Base-by-base conservation (phyloP, 306 rosid species). In the Clitoria ternatea region DNA sequence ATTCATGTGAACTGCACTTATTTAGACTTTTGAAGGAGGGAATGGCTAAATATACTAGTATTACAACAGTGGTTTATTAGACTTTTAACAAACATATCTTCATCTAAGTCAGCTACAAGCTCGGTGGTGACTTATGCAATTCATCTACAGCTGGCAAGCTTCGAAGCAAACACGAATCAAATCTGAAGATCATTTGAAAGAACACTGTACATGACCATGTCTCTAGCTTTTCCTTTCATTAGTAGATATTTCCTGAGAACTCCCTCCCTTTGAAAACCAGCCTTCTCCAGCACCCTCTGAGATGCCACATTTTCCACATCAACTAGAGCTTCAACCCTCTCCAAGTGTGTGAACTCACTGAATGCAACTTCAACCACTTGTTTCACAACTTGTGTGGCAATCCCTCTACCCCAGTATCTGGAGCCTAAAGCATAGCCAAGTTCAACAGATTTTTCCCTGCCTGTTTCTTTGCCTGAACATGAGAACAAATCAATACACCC, bases 231-330 rank as follows among this genome's bases (percentile, higher is more conserved):
- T 23, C 91, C 96, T 37, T 81, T 86, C 17, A 76, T 14, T 40
- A 77, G 7, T 2, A 0, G 0, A 55, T 70, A 83, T 42, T 85
- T 91, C 48, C 89, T 85, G n/a, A 91, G 73, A 79, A 88, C 64
- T n/a, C 97, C 89, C 72, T 91, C 93, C 54, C 56, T 82, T 8
- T 26, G 70, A 75, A 90, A 90, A 8, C 91, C 89, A 32, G 72
- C 77, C 70, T 90, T 90, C 61, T 82, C 80, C 57, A 90, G 17
- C 32, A 87, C 83, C 53, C 77, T 87, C 14, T 85, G 91, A 12
- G 91, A 89, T 3, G 65, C 85, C 44, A 47, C 49, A 57, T 88
- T 88, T 42, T 88, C 87, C 20, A 80, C 78, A 79, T 82, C 89
- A 23, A 83, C 85, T 0, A 74, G 27, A 78, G 87, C 92, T 53